Base-by-base conservation (phyloP, 164 flowering plant genomes). In the Aristolochia contorta region DNA sequence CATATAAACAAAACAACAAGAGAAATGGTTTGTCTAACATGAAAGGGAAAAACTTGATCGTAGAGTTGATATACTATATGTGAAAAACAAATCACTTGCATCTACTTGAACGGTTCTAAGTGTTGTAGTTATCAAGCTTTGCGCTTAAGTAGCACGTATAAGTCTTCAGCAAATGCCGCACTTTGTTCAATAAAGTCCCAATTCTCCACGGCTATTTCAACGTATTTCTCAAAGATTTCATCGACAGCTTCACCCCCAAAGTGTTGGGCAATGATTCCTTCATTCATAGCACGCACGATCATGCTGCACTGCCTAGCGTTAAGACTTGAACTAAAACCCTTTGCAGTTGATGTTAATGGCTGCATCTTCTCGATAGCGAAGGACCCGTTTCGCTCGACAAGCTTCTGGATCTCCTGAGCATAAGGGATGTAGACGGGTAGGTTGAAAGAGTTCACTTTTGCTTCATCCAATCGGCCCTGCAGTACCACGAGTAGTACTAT, bases 381-480 rank as follows among this genome's bases (percentile, higher is more conserved):
- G 22, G 52, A 27, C 20, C 70, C 70, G 48, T 62, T 66, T 21
- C 23, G 62, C 41, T 33, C 32, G 8, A 71, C 55, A 27, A 66
- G 3, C n/a, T 21, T 46, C 37, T 45, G 16, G 51, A 66, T 12
- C 57, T 71, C 67, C 49, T 25, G 20, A 0, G 30, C n/a, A 25
- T 56, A 47, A 43, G 71, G 52, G 4, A 23, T n/a, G 56, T 63
- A 71, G 14, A 65, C 12, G 3, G 75, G 75, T 50, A 71, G 23
- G 56, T 71, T 67, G 54, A 71, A 71, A 21, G 67, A 57, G 58
- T 71, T 67, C 27, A 67, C 25, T 55, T 63, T 20, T 19, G 19
- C 62, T 64, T 67, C 59, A 24, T 51, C 60, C n/a, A 63, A 7
- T 19, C 45, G 5, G 16, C 75, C 68, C 75, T 71, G 59, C 48